phyloP scores from a whole-genome alignment of 179 eudicot genomes.

The Beta macrorhiza region DNA sequence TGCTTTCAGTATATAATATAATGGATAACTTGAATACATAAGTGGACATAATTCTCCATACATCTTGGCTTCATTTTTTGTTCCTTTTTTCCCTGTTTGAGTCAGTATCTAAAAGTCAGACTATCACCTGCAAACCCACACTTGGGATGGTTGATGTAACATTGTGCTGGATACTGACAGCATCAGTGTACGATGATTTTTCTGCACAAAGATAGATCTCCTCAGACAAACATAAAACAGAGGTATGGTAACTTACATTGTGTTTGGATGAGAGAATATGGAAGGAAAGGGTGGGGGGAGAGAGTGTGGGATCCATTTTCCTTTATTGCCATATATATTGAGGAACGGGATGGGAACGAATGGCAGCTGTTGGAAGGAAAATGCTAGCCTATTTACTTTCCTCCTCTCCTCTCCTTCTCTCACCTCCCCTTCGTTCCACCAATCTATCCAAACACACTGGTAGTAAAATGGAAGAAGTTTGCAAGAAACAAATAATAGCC shows the following conservation, averaged over 20 bases:
- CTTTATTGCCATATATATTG: background rate
- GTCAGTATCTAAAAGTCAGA: background rate
- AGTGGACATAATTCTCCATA: background rate
- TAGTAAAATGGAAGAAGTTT: no score
- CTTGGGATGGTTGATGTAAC: constrained; percentile 79
- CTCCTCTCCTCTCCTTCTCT: background rate
- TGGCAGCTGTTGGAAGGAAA: background rate
- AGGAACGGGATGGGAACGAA: background rate
- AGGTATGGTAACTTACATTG: constrained; percentile 2
- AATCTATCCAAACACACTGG: background rate
- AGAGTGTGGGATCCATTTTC: background rate
- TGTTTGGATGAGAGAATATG: background rate
- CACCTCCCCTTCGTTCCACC: background rate
- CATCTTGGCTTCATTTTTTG: background rate
- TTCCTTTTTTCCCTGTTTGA: background rate
- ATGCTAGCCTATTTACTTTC: background rate
- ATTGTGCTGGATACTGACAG: constrained; percentile 70
- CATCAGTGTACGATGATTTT: constrained; percentile 31
- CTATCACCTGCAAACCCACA: constrained; percentile 90
- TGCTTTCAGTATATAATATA: constrained; percentile 1
- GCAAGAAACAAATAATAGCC: no score
- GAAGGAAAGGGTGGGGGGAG: background rate
- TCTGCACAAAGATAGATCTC: constrained; percentile 44
- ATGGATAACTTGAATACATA: background rate
- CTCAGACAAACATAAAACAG: constrained; percentile 5